These are phyloP conservation scores for Cyanidiococcus yangmingshanensis DNA, from an alignment of 23 red algal species.

Conservation along the genomic window DNA sequence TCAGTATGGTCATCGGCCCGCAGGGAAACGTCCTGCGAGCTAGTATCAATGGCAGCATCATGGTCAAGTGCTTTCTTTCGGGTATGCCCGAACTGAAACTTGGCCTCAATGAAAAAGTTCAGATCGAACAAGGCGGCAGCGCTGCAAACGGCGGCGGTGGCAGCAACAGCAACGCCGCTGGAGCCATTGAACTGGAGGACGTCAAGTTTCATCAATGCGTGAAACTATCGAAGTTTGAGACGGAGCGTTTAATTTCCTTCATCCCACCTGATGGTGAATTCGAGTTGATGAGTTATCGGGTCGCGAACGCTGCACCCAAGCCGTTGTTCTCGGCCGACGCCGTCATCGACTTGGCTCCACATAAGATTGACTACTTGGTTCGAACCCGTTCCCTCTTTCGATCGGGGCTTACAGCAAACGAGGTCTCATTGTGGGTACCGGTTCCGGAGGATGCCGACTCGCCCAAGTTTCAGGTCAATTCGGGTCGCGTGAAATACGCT, in stretches of 20 bases:
- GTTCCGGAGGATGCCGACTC: constrained; percentile 75
- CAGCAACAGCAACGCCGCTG: constrained; percentile 27
- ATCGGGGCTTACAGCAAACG: constrained; percentile 59
- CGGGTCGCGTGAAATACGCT: constrained; percentile 84
- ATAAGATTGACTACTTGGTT: constrained; percentile 76
- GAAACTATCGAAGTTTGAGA: constrained; percentile 75
- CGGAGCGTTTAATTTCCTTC: constrained; percentile 85
- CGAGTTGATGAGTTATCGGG: constrained; percentile 97
- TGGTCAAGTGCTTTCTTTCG: constrained; percentile 86
- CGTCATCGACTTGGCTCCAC: constrained; percentile 63
- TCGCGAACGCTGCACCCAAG: constrained; percentile 47
- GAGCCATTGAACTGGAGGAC: constrained; percentile 91
- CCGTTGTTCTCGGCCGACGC: constrained; percentile 93
- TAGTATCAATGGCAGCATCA: constrained; percentile 68
- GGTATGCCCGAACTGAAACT: constrained; percentile 97
- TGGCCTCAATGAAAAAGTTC: constrained; percentile 88
- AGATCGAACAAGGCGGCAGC: constrained; percentile 60
- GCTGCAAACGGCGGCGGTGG: constrained; percentile 19
- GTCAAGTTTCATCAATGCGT: constrained; percentile 99
- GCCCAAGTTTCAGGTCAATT: constrained; percentile 64
- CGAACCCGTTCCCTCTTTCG: constrained; percentile 80
- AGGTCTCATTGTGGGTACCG: constrained; percentile 78
- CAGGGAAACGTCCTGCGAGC: constrained; percentile 68
- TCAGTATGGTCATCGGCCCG: constrained; percentile 77
- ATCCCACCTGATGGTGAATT: constrained; percentile 95